Base-by-base conservation (phyloP, 371 early-diverging fungal genomes). In the Mortierella sp. region DNA sequence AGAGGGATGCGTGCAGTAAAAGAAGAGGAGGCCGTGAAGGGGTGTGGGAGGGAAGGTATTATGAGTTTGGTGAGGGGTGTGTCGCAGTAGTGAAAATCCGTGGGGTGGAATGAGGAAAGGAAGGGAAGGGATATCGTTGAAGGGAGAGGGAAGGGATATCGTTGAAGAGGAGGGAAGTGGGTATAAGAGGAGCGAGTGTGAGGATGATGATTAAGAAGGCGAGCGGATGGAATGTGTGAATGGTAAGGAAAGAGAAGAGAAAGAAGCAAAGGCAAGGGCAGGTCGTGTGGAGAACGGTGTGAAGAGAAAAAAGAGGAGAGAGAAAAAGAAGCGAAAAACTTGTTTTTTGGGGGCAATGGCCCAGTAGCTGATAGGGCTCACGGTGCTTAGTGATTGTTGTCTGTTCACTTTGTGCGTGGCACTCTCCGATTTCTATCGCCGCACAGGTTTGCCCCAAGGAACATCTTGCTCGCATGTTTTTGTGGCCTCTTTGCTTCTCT, bases 401-500 rank as follows among this genome's bases (percentile, higher is more conserved):
- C 48, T 71, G 71, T 71, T 71, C 71, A 71, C 71, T 71, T 71
- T 71, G 71, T 21, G 28, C 50, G 64, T 37, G 37, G 31, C 64
- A 31, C 31, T 13, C 31, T 31, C 59, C 14, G 48, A 59, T 59
- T 59, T n/a, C n/a, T 26, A 59, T 59, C 59, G 59, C 59, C 59
- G 59, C 59, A 10, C 59, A 59, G 16, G 16, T 59, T 59, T 59
- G 59, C 59, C 59, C 59, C 59, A 59, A n/a, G 26, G 55, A 59
- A 59, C 59, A 59, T 24, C 5, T 5, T 59, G 31, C 16, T 28
- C 59, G 28, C 59, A 28, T 59, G 31, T 59, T 59, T 13, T 59
- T 59, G 11, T 46, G 8, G 1, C 48, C 28, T 59, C 14, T 28
- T 57, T 1, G 0, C 28, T 3, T 59, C 48, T 46, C 55, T 55